These are phyloP conservation scores for Debaryomycetaceae sp. DNA, from an alignment of 1,139 yeast species.

Conservation along the genomic window DNA sequence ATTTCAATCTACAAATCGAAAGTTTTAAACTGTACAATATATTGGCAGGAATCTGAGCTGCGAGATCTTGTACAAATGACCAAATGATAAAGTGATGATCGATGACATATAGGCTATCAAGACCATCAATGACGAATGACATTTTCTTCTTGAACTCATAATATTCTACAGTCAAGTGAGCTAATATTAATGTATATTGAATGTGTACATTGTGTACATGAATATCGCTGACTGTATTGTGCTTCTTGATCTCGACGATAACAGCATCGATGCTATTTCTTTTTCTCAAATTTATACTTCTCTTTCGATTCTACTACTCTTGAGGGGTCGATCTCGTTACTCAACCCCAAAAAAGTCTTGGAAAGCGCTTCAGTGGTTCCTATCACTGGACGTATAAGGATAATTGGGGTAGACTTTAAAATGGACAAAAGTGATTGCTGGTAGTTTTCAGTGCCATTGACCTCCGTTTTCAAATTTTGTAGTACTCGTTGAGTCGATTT, in stretches of 20 bases:
- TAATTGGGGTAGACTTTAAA: constrained; percentile 77
- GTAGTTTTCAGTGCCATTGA: constrained; percentile 59
- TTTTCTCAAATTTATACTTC: constrained; percentile 15
- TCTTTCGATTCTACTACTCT: constrained; percentile 37
- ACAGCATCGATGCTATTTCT: neutral
- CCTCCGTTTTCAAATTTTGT: constrained; percentile 54
- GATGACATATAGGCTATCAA: too few species aligned
- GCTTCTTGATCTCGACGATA: too few species aligned
- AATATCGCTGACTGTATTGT: too few species aligned
- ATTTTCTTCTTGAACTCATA: too few species aligned
- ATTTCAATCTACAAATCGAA: neutral
- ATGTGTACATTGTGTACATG: too few species aligned
- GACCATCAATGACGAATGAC: too few species aligned
- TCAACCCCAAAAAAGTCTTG: constrained; percentile 76
- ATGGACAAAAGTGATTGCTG: constrained; percentile 66
- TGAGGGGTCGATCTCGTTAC: constrained; percentile 74
- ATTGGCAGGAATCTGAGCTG: too few species aligned
- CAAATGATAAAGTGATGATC: too few species aligned
- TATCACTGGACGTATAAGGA: constrained; percentile 78
- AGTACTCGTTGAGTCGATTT: constrained; percentile 65
- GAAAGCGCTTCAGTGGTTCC: constrained; percentile 93
- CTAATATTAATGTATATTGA: too few species aligned
- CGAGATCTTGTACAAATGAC: too few species aligned
- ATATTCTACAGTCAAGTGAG: too few species aligned
- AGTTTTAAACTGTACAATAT: too few species aligned